These are phyloP conservation scores for Peziza echinospora DNA, from an alignment of 495 filamentous ascomycete species.

Conservation along the genomic window DNA sequence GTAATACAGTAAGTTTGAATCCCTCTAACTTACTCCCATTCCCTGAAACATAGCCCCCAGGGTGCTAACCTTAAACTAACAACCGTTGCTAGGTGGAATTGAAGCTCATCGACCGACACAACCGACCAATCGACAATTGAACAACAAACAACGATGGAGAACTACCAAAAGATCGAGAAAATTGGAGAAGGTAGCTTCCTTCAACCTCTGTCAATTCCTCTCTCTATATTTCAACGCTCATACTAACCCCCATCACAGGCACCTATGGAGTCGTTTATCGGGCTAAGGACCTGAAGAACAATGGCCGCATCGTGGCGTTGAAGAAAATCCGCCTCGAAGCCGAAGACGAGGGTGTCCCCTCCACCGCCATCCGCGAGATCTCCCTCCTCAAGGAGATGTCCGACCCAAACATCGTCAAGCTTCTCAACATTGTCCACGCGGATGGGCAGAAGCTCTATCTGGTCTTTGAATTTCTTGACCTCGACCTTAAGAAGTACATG, in stretches of 20 bases:
- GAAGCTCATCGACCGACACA: too few species aligned
- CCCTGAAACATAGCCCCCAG: too few species aligned
- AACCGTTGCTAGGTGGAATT: too few species aligned
- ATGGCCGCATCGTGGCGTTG: conserved; percentile 68
- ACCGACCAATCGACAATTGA: not conserved
- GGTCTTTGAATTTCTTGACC: conserved; percentile 83
- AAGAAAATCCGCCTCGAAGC: conserved; percentile 98
- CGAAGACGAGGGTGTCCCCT: conserved; percentile 91
- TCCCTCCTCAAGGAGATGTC: conserved; percentile 92
- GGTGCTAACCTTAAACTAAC: too few species aligned
- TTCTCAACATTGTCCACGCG: conserved; percentile 88
- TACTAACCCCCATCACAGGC: conserved; percentile 35
- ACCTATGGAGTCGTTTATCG: conserved; percentile 91
- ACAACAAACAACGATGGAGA: conserved; percentile 48
- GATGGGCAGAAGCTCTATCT: conserved; percentile 93
- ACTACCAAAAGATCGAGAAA: conserved; percentile 99
- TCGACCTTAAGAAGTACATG: conserved; percentile 98
- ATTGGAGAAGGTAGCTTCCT: conserved; percentile 66
- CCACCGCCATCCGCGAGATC: conserved; percentile 91
- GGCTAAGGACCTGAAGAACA: conserved; percentile 57
- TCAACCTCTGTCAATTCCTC: not conserved
- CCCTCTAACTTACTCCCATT: too few species aligned
- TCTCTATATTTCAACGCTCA: conserved; percentile 1
- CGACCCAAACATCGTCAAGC: conserved; percentile 79
- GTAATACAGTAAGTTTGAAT: too few species aligned